These are phyloP conservation scores for Astathelohania contejeani DNA, from an alignment of 371 early-diverging fungal species.

Conservation along the genomic window DNA sequence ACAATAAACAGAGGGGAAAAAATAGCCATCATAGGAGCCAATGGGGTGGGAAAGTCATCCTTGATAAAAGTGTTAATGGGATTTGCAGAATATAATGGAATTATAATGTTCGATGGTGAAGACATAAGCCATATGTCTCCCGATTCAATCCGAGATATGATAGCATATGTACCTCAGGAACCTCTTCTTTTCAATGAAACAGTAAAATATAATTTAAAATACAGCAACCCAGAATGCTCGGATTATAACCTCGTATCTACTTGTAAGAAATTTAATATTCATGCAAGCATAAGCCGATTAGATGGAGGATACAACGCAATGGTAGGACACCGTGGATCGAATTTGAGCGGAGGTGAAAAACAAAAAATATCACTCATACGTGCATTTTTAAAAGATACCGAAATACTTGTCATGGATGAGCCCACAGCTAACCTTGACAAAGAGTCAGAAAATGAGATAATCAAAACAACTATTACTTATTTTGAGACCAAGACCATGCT, in stretches of 20 bases:
- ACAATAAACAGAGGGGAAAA: conserved; percentile 50
- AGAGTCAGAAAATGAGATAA: conserved; percentile 25
- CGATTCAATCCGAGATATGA: conserved; percentile 17
- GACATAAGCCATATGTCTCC: conserved; percentile 19
- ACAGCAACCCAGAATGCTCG: conserved; percentile 9
- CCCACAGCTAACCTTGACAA: conserved; percentile 51
- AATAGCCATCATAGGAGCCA: conserved; percentile 51
- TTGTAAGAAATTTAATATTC: conserved; percentile 24
- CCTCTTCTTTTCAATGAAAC: conserved; percentile 37
- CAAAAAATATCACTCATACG: conserved; percentile 72
- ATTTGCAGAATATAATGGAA: conserved; percentile 30
- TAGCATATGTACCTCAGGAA: conserved; percentile 49
- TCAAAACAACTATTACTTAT: conserved; percentile 6
- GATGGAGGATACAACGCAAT: conserved; percentile 63
- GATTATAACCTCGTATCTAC: conserved; percentile 12
- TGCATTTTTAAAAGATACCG: conserved; percentile 57
- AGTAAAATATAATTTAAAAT: conserved; percentile 45
- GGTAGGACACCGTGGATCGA: conserved; percentile 75
- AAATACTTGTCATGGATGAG: conserved; percentile 56
- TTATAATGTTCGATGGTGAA: conserved; percentile 32
- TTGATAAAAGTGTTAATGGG: conserved; percentile 44
- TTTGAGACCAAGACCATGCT: conserved; percentile 18
- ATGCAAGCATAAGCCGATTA: conserved; percentile 26
- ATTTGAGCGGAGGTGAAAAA: conserved; percentile 72
- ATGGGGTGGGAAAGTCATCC: conserved; percentile 52